A percentile compares a stretch with the other conserved stretches of the same genome.
phyloP scores from a whole-genome alignment of 352 stramenopile species.

The Blastocystis hominis region DNA sequence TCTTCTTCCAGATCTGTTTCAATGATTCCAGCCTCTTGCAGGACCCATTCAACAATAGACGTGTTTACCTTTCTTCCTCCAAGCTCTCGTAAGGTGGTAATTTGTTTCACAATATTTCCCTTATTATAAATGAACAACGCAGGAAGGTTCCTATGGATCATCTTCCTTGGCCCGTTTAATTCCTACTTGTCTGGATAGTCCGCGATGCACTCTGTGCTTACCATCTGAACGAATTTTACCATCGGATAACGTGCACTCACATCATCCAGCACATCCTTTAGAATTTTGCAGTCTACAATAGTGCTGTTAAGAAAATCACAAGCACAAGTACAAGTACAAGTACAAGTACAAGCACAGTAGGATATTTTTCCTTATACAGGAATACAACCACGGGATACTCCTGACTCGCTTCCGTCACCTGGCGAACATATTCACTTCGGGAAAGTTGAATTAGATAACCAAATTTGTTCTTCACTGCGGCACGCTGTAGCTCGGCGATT shows the following conservation, averaged over 20 bases:
- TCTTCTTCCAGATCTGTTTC: slow-evolving; percentile 65
- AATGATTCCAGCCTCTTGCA: slow-evolving; percentile 73
- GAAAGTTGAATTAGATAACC: slow-evolving; percentile 76
- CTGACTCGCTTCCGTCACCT: slow-evolving; percentile 78
- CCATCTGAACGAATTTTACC: slow-evolving; percentile 84
- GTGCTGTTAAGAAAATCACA: neutral
- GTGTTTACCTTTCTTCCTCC: slow-evolving; percentile 62
- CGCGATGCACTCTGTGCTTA: slow-evolving; percentile 76
- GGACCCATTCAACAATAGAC: slow-evolving; percentile 70
- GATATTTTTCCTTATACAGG: slow-evolving; percentile 72
- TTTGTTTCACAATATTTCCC: slow-evolving; percentile 74
- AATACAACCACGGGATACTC: slow-evolving; percentile 74
- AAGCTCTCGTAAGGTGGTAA: slow-evolving; percentile 76
- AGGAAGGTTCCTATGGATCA: slow-evolving; percentile 70
- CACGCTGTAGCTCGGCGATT: slow-evolving; percentile 53
- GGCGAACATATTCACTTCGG: slow-evolving; percentile 81
- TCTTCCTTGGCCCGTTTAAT: neutral
- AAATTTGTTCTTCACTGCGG: slow-evolving; percentile 68
- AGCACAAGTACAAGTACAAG: neutral
- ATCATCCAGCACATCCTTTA: slow-evolving; percentile 74
- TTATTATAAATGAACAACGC: slow-evolving; percentile 84
- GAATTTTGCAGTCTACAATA: slow-evolving; percentile 77
- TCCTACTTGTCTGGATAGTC: slow-evolving; percentile 73
- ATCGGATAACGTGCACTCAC: slow-evolving; percentile 75
- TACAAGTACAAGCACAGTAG: neutral